Conservation (phyloP, 129 eudicot genomes). For the Apium graveolens region DNA sequence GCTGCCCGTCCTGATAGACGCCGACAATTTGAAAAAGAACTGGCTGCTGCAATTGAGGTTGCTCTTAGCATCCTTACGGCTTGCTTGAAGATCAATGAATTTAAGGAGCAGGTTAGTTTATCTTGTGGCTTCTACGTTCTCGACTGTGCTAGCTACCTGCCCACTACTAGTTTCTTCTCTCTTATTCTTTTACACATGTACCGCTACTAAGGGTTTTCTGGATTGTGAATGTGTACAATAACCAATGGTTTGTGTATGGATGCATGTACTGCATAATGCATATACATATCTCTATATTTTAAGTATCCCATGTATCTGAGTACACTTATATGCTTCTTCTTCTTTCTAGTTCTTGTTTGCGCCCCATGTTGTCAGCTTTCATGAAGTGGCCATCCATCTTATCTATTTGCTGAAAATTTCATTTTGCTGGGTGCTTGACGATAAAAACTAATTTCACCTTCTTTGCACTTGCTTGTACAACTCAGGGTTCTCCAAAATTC, state of each 20-base stretch:
- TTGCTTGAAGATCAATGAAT: slow-evolving; percentile 71
- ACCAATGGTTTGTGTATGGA: background rate
- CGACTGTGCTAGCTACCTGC: background rate
- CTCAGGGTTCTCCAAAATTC: background rate
- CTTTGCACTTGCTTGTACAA: background rate
- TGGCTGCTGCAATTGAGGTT: slow-evolving; percentile 72
- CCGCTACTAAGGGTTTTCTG: background rate
- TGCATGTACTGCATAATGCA: background rate
- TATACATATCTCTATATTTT: background rate
- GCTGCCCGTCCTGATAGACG: slow-evolving; percentile 98
- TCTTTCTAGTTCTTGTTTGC: background rate
- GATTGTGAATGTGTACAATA: background rate
- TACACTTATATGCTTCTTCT: background rate
- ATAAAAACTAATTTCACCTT: background rate
- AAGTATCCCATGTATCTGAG: background rate
- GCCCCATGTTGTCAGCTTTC: background rate
- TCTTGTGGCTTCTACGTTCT: background rate
- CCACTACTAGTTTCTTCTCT: background rate
- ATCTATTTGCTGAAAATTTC: background rate
- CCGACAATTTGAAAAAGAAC: slow-evolving; percentile 91
- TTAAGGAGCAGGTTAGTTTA: slow-evolving; percentile 73
- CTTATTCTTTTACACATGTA: background rate
- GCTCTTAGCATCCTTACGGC: slow-evolving; percentile 83
- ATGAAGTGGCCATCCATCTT: background rate
- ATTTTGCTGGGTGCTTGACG: background rate